Evolutionary conservation across 352 stramenopile genomes (phyloP), one percentile per base, ranked within the genome.

Genomic region (Phytophthora melonis): DNA sequence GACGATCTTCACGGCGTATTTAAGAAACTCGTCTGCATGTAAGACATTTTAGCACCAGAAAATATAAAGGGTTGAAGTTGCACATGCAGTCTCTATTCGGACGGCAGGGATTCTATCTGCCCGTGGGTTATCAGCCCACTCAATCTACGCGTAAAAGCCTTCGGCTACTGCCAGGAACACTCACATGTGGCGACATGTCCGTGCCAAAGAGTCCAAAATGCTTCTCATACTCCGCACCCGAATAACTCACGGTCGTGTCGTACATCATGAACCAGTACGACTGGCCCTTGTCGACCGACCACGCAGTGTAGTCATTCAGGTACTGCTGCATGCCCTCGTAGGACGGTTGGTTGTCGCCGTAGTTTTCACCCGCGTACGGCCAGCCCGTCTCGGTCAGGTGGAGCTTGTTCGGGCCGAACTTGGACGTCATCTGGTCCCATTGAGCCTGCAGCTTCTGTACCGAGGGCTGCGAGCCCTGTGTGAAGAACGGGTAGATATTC

Each of bases 201-300:
- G 73, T 75, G 63, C 60, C 64, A 41, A 75, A 82, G 30, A 92
- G 73, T 52, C 84, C 84, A 60, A 90, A 90, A 70, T 81, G 77
- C 64, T 77, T 89, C 67, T 90, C 84, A 71, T 81, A 86, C 32
- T 87, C 66, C 0, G 53, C 58, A 13, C 79, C 75, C 4, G 68
- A 73, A 77, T 90, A 86, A 58, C 77, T 81, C 54, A 73, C 53
- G 13, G 63, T 86, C 53, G 75, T 81, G 68, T 90, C 80, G 77
- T 87, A 90, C 80, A 87, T 83, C 82, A 89, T 87, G 75, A 86
- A 89, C 68, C 72, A 89, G 78, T 81, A 89, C 43, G 77, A 74
- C 49, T 72, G 63, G 18, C 61, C 54, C 30, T 68, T 70, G 49
- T 66, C 63, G 1, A 1, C n/a, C 2, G 27, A 68, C 69, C 69